These are phyloP conservation scores for Prunus dulcis DNA, from an alignment of 306 rosid genomes.

Conservation along the genomic window DNA sequence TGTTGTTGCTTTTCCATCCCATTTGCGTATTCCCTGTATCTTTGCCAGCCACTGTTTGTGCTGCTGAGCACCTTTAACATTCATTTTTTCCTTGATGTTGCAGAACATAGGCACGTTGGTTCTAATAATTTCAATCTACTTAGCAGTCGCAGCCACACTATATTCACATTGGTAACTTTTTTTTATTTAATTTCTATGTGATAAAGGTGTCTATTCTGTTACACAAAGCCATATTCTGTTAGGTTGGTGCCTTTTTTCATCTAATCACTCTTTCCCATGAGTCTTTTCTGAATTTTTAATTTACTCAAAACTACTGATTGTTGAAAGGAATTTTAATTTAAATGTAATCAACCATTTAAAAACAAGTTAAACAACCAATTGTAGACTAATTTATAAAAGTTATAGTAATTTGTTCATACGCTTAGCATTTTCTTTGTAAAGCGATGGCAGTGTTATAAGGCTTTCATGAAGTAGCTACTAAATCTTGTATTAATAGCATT, in stretches of 20 bases:
- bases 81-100: constrained; percentile 17
- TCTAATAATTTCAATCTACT: constrained; percentile 83
- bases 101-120: constrained; percentile 93
- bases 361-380: not conserved
- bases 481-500: not conserved
- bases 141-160: constrained; percentile 93
- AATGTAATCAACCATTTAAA: not conserved
- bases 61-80: constrained; percentile 26
- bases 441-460: not conserved
- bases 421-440: constrained; percentile 10
- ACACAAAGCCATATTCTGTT: not conserved
- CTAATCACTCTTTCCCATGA: not conserved
- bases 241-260: not conserved
- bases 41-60: constrained; percentile 10
- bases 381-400: not conserved
- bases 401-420: not conserved
- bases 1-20: not conserved
- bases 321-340: not conserved
- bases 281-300: not conserved
- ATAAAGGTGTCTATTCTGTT: not conserved
- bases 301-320: not conserved
- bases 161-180: constrained; percentile 75
- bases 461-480: not conserved
- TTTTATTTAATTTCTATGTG: constrained; percentile 8
- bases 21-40: not conserved